Base-by-base conservation (phyloP, 2,329 filamentous ascomycete species). In the Aspergillus puulaauensis region DNA sequence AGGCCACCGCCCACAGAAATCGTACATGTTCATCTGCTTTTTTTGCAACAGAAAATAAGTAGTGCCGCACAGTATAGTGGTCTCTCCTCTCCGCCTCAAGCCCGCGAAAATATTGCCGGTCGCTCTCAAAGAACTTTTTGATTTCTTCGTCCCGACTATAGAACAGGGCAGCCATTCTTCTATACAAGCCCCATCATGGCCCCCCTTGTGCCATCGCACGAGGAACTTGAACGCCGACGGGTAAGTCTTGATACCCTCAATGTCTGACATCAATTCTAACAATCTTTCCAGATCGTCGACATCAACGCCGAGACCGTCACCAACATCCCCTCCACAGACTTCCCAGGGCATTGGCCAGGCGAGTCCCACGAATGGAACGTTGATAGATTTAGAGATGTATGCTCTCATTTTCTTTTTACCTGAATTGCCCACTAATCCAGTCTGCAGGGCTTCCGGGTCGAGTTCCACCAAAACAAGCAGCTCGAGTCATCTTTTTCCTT, bases 271-370 rank as follows among this genome's bases (percentile, higher is more conserved):
- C 59, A 54, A 62, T 55, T 27, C 64, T 67, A 62, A 66, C 45
- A 17, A 21, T 50, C 24, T 37, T 37, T 58, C 52, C 68, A 96
- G 90, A 89, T 90, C 67, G 88, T 99, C 70, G 86, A 88, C 66
- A 87, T 99, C 78, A 91, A 95, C 75, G 82, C 87, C 66, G 95
- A 99, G 78, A 97, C 91, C 21, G 90, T 99, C 70, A 90, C 89
- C 66, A 87, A 98, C 79, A 90, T 93, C 67, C 84, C 88, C 61
- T 95, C 92, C 47, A 96, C 88, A 68, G 93, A 98, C 73, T 96
- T 93, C 74, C 96, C 96, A 15, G 89, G 90, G 64, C 91, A 96
- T 75, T 95, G 88, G 80, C 89, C 91, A 3, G 90, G 90, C 66
- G 95, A 98, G 79, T 90, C 96, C 76, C 83, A 91, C 70, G 82